Percentiles rank a stretch among this genome's conserved stretches.
These are phyloP conservation scores for Rhytidiadelphus loreus DNA, from an alignment of 225 moss, liverwort and hornwort genomes.

Conservation along the genomic window DNA sequence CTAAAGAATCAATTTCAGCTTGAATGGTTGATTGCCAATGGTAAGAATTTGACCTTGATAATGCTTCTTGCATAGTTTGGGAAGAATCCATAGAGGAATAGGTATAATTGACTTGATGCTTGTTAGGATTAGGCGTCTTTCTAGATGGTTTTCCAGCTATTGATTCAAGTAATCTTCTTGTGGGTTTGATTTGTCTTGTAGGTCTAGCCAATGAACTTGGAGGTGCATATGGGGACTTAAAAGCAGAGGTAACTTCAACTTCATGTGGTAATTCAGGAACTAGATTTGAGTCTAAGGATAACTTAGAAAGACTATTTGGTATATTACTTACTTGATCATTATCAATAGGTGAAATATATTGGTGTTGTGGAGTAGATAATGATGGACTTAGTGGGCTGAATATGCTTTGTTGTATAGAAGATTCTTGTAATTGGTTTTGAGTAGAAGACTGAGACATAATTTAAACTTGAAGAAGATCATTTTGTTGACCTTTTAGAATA, in stretches of 20 bases:
- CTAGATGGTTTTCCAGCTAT: rapidly evolving
- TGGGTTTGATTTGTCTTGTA: neutral
- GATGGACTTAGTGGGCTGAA: neutral
- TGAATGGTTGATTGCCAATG: neutral
- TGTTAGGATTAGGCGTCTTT: neutral
- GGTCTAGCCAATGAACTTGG: neutral
- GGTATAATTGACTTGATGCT: neutral
- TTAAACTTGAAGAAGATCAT: too few species aligned
- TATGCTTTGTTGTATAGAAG: neutral
- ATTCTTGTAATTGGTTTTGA: neutral
- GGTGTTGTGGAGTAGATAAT: neutral
- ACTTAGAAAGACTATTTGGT: too few species aligned
- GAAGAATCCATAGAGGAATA: too few species aligned
- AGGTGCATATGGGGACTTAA: neutral
- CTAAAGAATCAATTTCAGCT: neutral
- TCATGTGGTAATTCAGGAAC: neutral
- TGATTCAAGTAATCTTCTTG: neutral
- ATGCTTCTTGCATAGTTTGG: neutral
- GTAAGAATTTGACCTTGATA: neutral
- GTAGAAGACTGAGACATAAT: rapidly evolving
- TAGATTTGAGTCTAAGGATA: neutral
- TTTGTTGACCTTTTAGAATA: neutral
- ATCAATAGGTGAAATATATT: rapidly evolving
- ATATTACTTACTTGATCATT: neutral
- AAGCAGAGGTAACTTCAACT: neutral